Base-by-base conservation (phyloP, 2,329 filamentous ascomycete genomes). In the Aureobasidium sp. region DNA sequence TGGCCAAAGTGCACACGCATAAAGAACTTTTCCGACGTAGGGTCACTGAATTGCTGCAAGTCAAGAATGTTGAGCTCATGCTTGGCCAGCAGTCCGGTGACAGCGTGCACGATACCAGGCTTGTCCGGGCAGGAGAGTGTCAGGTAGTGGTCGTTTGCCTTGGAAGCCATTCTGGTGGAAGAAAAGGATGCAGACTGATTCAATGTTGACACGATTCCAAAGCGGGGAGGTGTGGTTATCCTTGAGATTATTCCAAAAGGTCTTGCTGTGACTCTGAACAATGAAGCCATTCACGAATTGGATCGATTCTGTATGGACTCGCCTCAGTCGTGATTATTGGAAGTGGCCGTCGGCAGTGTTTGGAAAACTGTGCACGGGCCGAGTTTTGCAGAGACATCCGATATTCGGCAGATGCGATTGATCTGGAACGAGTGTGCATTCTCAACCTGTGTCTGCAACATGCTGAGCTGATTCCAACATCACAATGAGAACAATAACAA, bases 1-100 rank as follows among this genome's bases (percentile, higher is more conserved):
- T 87, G 83, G 11, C 85, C 87, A 69, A 93, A 93, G 75, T 92
- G 89, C 68, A 93, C 88, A 72, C 90, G 84, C 90, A 94, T 93
- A 78, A 94, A 94, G 80, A 94, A 94, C 63, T 83, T 87, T 72
- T 88, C 78, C 22, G 87, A 88, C 27, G 80, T 83, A 29, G 86
- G 84, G 75, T 93, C 90, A 45, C 86, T 88, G 79, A 90, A 94
- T 77, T 94, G 90, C 76, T 91, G 89, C 66, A 91, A 83, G 76
- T 94, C 89, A 66, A 93, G 79, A 72, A 94, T 90, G 76, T 91
- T 94, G 76, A 92, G 82, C 69, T 85, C 83, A 74, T 89, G 83
- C 65, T 82, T 76, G 51, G 89, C 88, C 66, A 94, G 83, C 68
- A 93, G 81, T 65, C 86, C 88, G 8, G 90, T 93, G 67, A 94